These are phyloP conservation scores for Ophiostoma piceae DNA, from an alignment of 2,329 filamentous ascomycete genomes.

Conservation along the genomic window DNA sequence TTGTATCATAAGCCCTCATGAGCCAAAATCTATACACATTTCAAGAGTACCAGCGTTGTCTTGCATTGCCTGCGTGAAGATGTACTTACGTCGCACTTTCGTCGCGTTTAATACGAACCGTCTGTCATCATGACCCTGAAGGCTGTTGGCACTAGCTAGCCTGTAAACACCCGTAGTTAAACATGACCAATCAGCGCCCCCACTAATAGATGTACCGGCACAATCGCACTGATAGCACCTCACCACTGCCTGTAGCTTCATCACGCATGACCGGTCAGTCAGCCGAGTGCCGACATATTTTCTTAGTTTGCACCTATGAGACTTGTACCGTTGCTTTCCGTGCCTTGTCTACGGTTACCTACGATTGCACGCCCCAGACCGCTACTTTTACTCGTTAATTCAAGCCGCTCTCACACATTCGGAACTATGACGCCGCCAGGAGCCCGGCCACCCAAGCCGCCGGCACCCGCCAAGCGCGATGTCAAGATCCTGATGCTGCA, in stretches of 20 bases:
- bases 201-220: neutral
- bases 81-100: neutral
- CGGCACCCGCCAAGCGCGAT: constrained; percentile 41
- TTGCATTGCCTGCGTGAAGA: neutral
- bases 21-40: neutral
- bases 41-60: neutral
- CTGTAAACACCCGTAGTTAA: neutral
- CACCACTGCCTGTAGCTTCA: neutral
- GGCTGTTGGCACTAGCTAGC: neutral
- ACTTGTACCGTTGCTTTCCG: neutral
- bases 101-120: neutral
- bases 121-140: neutral
- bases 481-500: constrained; percentile 74
- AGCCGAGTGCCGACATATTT: constrained; percentile 3
- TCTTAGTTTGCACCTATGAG: neutral
- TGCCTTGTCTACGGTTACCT: constrained; percentile 1
- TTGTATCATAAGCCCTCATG: neutral
- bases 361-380: neutral
- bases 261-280: neutral
- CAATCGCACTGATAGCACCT: neutral
- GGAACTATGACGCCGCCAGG: constrained; percentile 13
- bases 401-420: neutral
- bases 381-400: neutral
- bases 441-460: constrained; percentile 27
- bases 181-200: constrained; percentile 5